Evolutionary conservation across 2,329 filamentous ascomycete species (phyloP), one percentile per base, ranked within the genome.

Genomic region (Aspergillus sp.): DNA sequence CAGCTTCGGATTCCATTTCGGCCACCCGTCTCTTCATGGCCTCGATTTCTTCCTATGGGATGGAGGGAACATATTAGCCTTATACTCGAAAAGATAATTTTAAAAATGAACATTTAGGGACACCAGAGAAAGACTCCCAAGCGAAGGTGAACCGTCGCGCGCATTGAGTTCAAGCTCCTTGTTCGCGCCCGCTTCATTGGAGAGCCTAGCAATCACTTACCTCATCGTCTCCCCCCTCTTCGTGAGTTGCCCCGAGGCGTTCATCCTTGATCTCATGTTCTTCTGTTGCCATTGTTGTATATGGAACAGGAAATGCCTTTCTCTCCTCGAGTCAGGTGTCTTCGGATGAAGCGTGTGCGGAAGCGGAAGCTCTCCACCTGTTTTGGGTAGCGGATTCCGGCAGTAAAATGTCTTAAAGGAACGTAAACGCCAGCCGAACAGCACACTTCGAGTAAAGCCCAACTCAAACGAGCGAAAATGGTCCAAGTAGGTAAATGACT

Each of bases 1-100:
- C 89, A 5, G 90, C 90, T 80, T 95, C 90, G 69, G 91, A 89
- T 78, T 95, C 90, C 90, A 95, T 95, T 79, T 95, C 90, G 62
- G 89, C 90, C 62, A 95, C 90, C 66, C 90, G 84, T 68, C 85
- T 84, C 82, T 93, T 95, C 90, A 95, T 95, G 57, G 89, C 90
- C 60, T 86, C 86, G 69, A 95, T 93, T 76, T 95, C 90, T 82
- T 93, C 83, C 83, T 85, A 58, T 7, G 7, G 52, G 24, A 2
- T 4, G 30, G 13, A 30, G 51, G n/a, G 32, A 60, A 30, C n/a
- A 48, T 17, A 11, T 24, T 42, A 48, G 34, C 22, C 62, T 55
- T 56, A 62, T 54, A 42, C 18, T n/a, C 18, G 20, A 5, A 26
- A 3, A 9, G 7, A 30, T 30, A 11, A 11, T 30, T 11, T 30